Base-by-base conservation (phyloP, 2,329 filamentous ascomycete species). In the Penicillium capsulatum region DNA sequence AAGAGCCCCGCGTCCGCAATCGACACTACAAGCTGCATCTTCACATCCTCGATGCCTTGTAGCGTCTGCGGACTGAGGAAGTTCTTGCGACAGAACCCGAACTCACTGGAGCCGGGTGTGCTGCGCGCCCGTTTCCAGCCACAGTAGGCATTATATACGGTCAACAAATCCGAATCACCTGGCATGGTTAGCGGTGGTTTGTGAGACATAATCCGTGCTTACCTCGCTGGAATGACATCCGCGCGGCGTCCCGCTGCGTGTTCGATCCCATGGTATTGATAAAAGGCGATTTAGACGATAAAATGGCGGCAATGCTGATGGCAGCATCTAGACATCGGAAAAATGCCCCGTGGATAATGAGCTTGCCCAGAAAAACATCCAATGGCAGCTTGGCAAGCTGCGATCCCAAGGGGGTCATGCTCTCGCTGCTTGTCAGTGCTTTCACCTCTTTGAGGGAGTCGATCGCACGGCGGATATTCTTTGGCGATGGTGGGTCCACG, bases 211-310 rank as follows among this genome's bases (percentile, higher is more conserved):
- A 4, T 24, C 7, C 10, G 5, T 28, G 30, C 38, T 41, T 50
- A 74, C 72, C 83, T 53, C 84, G 80, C 47, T 84, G 84, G 69
- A 94, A 98, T 3, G 79, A 79, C 42, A 84, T 75, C 2, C 87
- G 79, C 1, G 87, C 84, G 15, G 82, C 79, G 51, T 96, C 86
- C 24, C 88, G 88, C 58, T 94, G 87, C 28, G 81, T 76, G 36
- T 86, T 82, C 32, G 89, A 84, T 2, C 88, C 86, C 62, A 95
- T 88, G 0, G 90, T 86, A 2, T 86, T 84, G 1, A 91, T 76
- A 61, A 97, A 97, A 0, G 91, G 92, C 0, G 90, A 94, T 61
- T 97, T 98, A 17, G 89, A 94, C 2, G 90, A 95, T 1, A 98
- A 68, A 17, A 95, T 91, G 6, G 92, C 91, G 5, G 94, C 92